Evolutionary conservation across 2,329 filamentous ascomycete genomes (phyloP).

Genomic region (Botrytis fragariae): DNA sequence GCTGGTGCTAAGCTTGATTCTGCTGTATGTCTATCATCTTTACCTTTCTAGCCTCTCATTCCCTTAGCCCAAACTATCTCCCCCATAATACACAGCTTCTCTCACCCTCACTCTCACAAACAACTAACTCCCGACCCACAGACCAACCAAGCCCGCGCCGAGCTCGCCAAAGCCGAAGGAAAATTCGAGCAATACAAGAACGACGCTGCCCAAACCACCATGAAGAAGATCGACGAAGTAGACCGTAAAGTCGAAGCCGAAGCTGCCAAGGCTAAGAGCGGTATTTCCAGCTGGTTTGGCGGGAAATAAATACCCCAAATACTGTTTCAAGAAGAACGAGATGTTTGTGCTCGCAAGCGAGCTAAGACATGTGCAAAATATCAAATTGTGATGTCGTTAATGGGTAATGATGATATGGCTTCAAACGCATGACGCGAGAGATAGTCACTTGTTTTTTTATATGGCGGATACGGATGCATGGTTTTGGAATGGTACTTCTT

Average conservation of each 20-base stretch:
- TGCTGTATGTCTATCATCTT: slow-evolving; percentile 53
- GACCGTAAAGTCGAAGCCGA: slow-evolving; percentile 79
- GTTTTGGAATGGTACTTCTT: neutral
- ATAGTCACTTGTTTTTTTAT: neutral
- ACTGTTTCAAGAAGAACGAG: neutral
- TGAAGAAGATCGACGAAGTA: slow-evolving; percentile 76
- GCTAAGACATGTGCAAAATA: neutral
- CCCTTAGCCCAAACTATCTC: too few species aligned
- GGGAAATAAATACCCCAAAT: slow-evolving; percentile 46
- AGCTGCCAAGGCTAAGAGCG: slow-evolving; percentile 78
- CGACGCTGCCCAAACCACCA: slow-evolving; percentile 60
- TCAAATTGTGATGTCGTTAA: neutral
- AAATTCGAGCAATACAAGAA: slow-evolving; percentile 59
- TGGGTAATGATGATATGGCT: slow-evolving; percentile 12
- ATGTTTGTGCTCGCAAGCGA: neutral
- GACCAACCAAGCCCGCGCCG: slow-evolving; percentile 61
- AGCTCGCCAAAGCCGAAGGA: slow-evolving; percentile 60
- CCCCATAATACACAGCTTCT: neutral
- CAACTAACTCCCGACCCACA: slow-evolving; percentile 40
- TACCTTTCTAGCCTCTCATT: neutral
- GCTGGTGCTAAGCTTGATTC: slow-evolving; percentile 66
- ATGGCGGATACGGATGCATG: neutral
- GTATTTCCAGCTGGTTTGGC: slow-evolving; percentile 83
- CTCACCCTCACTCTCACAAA: neutral
- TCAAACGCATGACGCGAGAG: neutral